These are phyloP conservation scores for Didymella glomerata DNA, from an alignment of 2,329 filamentous ascomycete genomes.

Conservation along the genomic window DNA sequence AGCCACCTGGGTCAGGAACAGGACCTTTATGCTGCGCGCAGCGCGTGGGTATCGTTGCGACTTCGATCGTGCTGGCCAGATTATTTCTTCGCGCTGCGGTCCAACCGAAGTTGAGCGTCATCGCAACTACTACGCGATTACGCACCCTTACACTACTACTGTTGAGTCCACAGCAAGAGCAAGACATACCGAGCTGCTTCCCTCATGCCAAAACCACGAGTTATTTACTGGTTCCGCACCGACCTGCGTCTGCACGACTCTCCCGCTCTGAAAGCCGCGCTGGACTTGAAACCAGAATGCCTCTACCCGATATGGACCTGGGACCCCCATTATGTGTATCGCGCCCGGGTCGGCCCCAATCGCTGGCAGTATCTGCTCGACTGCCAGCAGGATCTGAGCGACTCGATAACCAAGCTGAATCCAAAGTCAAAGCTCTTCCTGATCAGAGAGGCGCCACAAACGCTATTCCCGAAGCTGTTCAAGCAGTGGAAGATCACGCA, in stretches of 20 bases:
- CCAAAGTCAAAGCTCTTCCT: slow-evolving; percentile 74
- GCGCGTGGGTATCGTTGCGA: not conserved
- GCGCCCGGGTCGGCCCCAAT: slow-evolving; percentile 73
- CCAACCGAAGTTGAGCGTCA: not conserved
- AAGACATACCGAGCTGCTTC: not conserved
- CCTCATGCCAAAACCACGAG: slow-evolving; percentile 57
- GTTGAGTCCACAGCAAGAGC: not conserved
- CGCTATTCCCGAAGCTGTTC: slow-evolving; percentile 75
- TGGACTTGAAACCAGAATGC: slow-evolving; percentile 72
- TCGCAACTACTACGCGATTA: not conserved
- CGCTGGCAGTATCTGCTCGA: slow-evolving; percentile 78
- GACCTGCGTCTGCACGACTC: slow-evolving; percentile 81
- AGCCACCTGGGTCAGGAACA: slow-evolving; percentile 26
- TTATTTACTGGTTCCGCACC: slow-evolving; percentile 82
- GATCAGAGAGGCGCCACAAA: slow-evolving; percentile 75
- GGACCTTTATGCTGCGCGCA: slow-evolving; percentile 19
- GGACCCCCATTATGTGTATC: slow-evolving; percentile 83
- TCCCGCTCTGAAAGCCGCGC: slow-evolving; percentile 74
- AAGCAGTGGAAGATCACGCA: slow-evolving; percentile 77
- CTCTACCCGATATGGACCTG: slow-evolving; percentile 82
- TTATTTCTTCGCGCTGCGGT: not conserved
- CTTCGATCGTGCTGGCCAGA: not conserved
- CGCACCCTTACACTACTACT: not conserved
- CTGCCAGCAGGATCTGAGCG: slow-evolving; percentile 75
- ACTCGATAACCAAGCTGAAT: slow-evolving; percentile 73